Conservation (phyloP, 2,329 filamentous ascomycete species). For the Thielaviopsis musarum region DNA sequence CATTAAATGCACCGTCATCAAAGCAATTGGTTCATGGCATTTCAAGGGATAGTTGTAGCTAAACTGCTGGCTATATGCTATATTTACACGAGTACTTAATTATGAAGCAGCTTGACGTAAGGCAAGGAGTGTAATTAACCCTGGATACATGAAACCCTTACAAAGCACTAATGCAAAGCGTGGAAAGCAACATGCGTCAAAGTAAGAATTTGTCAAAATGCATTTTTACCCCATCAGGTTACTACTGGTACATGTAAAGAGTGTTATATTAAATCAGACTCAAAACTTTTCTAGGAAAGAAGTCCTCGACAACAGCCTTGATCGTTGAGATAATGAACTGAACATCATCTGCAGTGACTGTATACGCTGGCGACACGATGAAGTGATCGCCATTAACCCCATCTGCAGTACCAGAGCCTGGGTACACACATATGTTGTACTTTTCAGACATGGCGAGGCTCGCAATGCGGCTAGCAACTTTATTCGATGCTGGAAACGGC, state of each 20-base stretch:
- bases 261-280: not conserved
- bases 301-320: not conserved
- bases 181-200: no score
- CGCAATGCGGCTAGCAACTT: not conserved
- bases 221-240: no score
- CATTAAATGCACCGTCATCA: not conserved
- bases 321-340: constrained; percentile 16
- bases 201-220: no score
- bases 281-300: not conserved
- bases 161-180: no score
- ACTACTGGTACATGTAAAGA: not conserved
- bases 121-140: no score
- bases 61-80: not conserved
- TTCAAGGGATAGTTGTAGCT: not conserved
- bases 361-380: constrained; percentile 53
- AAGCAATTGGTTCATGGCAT: not conserved
- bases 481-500: constrained; percentile 18
- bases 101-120: no score
- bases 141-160: no score
- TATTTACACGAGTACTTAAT: no score
- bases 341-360: constrained; percentile 38
- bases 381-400: constrained; percentile 51
- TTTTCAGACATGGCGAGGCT: constrained; percentile 12
- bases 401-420: constrained; percentile 42
- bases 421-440: constrained; percentile 37